Conservation (phyloP, 1,284 basidiomycete genomes). For the Cutaneotrichosporon daszewskae region DNA sequence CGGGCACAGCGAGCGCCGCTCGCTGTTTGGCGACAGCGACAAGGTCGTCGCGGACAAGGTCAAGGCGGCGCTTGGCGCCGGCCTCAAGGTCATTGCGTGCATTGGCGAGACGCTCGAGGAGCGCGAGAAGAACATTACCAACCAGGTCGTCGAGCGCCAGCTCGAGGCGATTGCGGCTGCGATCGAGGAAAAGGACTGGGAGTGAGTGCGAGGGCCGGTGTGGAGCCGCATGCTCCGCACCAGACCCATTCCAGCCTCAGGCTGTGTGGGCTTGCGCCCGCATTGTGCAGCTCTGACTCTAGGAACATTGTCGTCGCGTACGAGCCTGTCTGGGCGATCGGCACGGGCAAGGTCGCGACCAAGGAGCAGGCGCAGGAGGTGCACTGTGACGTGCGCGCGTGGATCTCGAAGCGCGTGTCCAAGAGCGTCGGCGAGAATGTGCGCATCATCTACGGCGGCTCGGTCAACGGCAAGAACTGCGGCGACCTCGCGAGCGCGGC, state of each 20-base stretch:
- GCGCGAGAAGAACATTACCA: conserved; percentile 75
- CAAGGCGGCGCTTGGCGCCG: conserved; percentile 56
- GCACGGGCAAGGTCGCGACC: conserved; percentile 92
- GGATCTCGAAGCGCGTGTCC: conserved; percentile 64
- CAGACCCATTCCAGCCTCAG: no score
- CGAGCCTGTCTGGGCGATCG: conserved; percentile 98
- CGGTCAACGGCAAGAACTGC: conserved; percentile 81
- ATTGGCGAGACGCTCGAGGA: conserved; percentile 90
- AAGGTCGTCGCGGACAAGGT: conserved; percentile 81
- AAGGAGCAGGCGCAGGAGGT: conserved; percentile 77
- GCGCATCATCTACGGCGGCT: conserved; percentile 93
- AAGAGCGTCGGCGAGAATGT: conserved; percentile 65
- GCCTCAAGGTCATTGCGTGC: conserved; percentile 87
- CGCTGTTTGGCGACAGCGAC: conserved; percentile 84
- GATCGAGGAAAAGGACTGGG: conserved; percentile 68
- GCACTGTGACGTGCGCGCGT: conserved; percentile 76
- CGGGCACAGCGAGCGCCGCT: conserved; percentile 95
- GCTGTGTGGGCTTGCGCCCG: no score
- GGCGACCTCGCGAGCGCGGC: conserved; percentile 68
- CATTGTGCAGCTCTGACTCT: conserved; percentile 12
- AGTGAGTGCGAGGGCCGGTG: conserved; percentile 51
- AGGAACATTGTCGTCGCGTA: conserved; percentile 92
- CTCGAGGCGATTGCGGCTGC: conserved; percentile 67
- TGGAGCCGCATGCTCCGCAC: no score
- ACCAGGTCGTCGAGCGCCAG: conserved; percentile 74